Conservation (phyloP, 169 alveolate genomes). For the Babesia gibsoni region DNA sequence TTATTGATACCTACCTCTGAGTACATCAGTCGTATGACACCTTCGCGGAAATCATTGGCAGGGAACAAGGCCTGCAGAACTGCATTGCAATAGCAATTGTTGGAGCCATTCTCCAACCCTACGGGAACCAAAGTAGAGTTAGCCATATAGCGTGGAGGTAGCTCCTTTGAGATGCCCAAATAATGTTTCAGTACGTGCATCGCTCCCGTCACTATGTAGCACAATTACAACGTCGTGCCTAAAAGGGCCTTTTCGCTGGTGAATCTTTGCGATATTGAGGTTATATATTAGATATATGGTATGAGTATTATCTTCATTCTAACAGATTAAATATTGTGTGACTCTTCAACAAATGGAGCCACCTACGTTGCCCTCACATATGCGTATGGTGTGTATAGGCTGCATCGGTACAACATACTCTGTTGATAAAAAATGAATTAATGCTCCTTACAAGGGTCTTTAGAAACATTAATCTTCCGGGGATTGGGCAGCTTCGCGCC, state of each 20-base stretch:
- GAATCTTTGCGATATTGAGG: too few species aligned
- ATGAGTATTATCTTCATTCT: too few species aligned
- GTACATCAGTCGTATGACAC: conserved; percentile 11
- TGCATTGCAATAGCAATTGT: conserved; percentile 63
- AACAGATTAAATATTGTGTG: too few species aligned
- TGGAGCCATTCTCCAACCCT: conserved; percentile 46
- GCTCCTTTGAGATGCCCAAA: conserved; percentile 20
- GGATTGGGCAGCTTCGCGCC: conserved; percentile 13
- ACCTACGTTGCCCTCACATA: too few species aligned
- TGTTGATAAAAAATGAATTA: too few species aligned
- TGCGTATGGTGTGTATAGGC: too few species aligned
- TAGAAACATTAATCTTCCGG: neutral
- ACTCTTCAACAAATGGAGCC: too few species aligned
- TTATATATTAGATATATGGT: too few species aligned
- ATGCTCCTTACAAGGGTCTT: neutral
- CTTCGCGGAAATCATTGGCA: conserved; percentile 9
- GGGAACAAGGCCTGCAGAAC: conserved; percentile 53
- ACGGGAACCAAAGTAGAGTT: neutral
- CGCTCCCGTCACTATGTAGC: neutral
- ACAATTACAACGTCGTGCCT: neutral
- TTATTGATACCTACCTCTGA: conserved; percentile 12
- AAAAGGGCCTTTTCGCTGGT: too few species aligned
- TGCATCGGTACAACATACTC: too few species aligned
- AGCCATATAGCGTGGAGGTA: neutral
- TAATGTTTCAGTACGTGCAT: conserved; percentile 29